These are phyloP conservation scores for Cymbopogon flexuosus DNA, from an alignment of 202 grass and related monocot species.

Conservation along the genomic window DNA sequence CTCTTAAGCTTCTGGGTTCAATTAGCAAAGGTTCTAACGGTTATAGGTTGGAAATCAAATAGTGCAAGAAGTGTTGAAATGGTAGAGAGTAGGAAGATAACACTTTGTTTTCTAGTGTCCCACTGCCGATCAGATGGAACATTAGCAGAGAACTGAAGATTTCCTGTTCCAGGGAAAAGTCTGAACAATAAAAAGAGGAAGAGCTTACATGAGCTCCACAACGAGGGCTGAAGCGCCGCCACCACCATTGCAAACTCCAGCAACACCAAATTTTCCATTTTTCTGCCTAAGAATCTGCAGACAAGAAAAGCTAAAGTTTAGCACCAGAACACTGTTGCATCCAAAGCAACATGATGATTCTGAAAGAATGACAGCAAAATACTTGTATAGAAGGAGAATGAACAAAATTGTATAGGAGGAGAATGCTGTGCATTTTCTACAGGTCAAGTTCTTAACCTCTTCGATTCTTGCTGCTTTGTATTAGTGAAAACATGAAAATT, in stretches of 20 bases:
- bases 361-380: neutral
- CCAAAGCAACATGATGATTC: neutral
- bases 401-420: neutral
- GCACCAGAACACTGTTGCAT: neutral
- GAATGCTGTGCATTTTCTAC: neutral
- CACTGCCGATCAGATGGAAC: neutral
- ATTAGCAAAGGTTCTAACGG: neutral
- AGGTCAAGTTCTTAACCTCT: neutral
- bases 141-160: neutral
- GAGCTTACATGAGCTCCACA: conserved; percentile 73
- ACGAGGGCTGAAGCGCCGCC: conserved; percentile 85
- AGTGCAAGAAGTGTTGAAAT: neutral
- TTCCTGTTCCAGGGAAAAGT: neutral
- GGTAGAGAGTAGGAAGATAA: neutral
- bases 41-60: neutral
- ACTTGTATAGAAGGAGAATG: neutral
- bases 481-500: neutral
- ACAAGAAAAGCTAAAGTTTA: conserved; percentile 18
- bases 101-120: neutral
- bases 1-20: neutral
- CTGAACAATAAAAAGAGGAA: neutral
- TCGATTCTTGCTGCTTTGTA: neutral
- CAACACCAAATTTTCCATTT: conserved; percentile 79
- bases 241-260: conserved; percentile 89
- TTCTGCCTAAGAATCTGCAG: conserved; percentile 63